Evolutionary conservation across 805 yeast species (phyloP).

Genomic region (Lipomyces mesembrius): DNA sequence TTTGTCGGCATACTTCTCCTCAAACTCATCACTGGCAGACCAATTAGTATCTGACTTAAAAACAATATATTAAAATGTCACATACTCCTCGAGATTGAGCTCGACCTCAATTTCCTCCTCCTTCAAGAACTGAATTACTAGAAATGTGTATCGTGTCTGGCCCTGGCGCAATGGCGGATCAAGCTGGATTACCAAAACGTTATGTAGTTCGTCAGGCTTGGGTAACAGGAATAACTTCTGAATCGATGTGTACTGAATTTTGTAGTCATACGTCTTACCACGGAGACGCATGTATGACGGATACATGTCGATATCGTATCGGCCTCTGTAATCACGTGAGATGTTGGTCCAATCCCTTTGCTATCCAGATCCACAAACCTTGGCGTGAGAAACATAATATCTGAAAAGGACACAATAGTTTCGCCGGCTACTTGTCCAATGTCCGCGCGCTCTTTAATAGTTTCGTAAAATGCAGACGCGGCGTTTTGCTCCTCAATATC

Average conservation of each 20-base stretch:
- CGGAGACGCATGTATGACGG: slow-evolving; percentile 83
- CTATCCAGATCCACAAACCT: slow-evolving; percentile 15
- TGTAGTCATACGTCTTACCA: slow-evolving; percentile 97
- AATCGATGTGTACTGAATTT: slow-evolving; percentile 85
- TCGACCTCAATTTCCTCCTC: slow-evolving; percentile 93
- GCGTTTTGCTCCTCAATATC: slow-evolving; percentile 61
- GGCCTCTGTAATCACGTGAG: slow-evolving; percentile 65
- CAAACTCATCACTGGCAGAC: slow-evolving; percentile 60
- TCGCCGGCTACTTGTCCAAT: slow-evolving; percentile 95
- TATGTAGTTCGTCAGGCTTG: slow-evolving; percentile 90
- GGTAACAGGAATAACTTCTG: slow-evolving; percentile 92
- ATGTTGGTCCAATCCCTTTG: background rate
- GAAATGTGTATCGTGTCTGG: slow-evolving; percentile 92
- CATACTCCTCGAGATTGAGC: slow-evolving; percentile 70
- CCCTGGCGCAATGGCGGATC: slow-evolving; percentile 99
- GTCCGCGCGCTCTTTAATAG: slow-evolving; percentile 88
- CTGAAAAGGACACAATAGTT: slow-evolving; percentile 90
- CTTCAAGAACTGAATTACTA: slow-evolving; percentile 83
- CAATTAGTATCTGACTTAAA: slow-evolving; percentile 2
- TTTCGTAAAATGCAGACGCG: slow-evolving; percentile 87
- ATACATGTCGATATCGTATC: slow-evolving; percentile 95
- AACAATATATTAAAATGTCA: background rate
- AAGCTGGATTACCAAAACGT: slow-evolving; percentile 82
- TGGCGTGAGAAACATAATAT: slow-evolving; percentile 90
- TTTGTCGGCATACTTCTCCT: slow-evolving; percentile 72